Percentiles rank a stretch among this genome's conserved stretches.
These are phyloP conservation scores for Trichosanthes truncata DNA, from an alignment of 306 rosid genomes.

Conservation along the genomic window DNA sequence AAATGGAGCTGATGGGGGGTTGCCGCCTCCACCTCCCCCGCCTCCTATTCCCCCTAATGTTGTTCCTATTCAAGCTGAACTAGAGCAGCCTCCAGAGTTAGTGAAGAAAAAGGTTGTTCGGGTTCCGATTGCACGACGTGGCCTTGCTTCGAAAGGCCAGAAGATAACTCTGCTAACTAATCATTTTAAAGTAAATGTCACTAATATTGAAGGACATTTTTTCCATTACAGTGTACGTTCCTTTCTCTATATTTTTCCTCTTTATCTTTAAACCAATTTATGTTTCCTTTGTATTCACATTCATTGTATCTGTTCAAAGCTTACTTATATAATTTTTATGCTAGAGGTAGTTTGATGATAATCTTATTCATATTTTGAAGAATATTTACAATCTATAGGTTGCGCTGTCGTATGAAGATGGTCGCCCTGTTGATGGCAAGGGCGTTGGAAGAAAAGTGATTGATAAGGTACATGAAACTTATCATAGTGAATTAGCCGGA, in stretches of 20 bases:
- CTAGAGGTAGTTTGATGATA: neutral
- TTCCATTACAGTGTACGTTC: constrained; percentile 77
- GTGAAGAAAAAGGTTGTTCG: constrained; percentile 43
- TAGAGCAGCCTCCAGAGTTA: constrained; percentile 27
- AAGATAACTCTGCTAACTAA: constrained; percentile 51
- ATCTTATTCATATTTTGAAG: neutral
- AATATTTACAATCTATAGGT: constrained; percentile 35
- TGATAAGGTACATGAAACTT: constrained; percentile 71
- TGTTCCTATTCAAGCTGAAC: constrained; percentile 31
- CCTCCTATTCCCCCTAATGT: constrained; percentile 57
- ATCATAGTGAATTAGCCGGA: constrained; percentile 54
- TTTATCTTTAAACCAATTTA: neutral
- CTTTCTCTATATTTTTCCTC: neutral
- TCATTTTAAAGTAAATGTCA: constrained; percentile 61
- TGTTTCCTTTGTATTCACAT: neutral
- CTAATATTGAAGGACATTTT: constrained; percentile 45
- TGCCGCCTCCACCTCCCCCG: constrained; percentile 96
- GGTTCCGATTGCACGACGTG: constrained; percentile 64
- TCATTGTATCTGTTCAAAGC: neutral
- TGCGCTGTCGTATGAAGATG: constrained; percentile 70
- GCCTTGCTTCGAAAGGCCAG: constrained; percentile 50
- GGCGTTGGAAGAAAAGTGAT: constrained; percentile 71
- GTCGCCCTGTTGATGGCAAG: constrained; percentile 76
- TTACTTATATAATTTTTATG: neutral
- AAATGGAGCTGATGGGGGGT: constrained; percentile 18